Evolutionary conservation across 1,284 basidiomycete species (phyloP), one percentile per base, ranked within the genome.

Genomic region (Mycosarcoma maydis): DNA sequence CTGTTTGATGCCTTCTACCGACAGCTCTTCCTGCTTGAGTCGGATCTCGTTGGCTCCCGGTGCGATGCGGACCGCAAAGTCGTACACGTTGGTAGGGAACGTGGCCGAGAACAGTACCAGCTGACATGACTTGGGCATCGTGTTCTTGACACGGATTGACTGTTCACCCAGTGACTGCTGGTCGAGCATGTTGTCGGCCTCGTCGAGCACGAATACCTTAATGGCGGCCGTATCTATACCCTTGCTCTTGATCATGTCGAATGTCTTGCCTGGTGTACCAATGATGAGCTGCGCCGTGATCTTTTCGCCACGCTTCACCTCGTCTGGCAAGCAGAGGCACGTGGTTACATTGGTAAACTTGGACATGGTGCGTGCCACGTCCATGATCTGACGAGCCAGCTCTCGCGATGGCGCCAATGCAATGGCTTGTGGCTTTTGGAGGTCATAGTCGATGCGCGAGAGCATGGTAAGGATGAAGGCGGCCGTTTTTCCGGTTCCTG

Each of bases 131-230:
- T 76, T 75, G 38, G 90, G 88, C 52, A 93, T 87, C 80, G 88
- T 86, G 81, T 78, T 96, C 84, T 97, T 98, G 58, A 98, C 93
- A 46, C 90, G 87, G 60, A 95, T 84, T 2, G 92, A 95, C 84
- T 98, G 95, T 76, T 98, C 96, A n/a, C 93, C 93, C 48, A 98
- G 84, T 20, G 94, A 93, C 82, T 95, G 92, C 80, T 93, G 89
- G 81, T 95, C 94, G 70, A 99, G 86, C 94, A 98, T 97, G 52
- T 97, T 96, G 84, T 99, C 96, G 27, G 96, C 96, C 84, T 99
- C 96, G 80, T 99, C 96, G 19, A 98, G 86, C 10, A 98, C 95
- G 65, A 98, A 94, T 10, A 97, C 92, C 80, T 92, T 92, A 80
- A 99, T 87, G 33, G 89, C 85, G 48, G 86, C 87, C 7, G 90